Conservation (phyloP, 148 eudicot species). For the Dianthus caryophyllus region DNA sequence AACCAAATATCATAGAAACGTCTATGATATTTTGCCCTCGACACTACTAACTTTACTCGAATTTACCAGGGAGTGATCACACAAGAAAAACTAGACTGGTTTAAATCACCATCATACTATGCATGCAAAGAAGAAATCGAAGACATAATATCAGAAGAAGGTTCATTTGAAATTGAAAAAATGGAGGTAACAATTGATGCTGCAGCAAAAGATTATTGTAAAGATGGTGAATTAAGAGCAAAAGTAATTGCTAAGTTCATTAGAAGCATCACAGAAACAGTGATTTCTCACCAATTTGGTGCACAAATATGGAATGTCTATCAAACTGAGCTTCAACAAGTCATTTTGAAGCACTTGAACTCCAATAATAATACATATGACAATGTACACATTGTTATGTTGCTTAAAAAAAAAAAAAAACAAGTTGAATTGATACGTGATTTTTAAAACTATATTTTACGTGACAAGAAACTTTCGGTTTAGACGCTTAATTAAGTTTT, state of each 20-base stretch:
- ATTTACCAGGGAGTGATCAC: constrained; percentile 20
- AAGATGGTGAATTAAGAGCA: neutral
- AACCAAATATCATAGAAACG: too few species aligned
- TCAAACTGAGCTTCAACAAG: neutral
- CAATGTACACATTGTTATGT: constrained; percentile 4
- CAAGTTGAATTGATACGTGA: neutral
- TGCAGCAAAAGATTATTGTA: neutral
- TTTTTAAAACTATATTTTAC: too few species aligned
- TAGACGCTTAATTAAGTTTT: too few species aligned
- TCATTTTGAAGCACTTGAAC: constrained; percentile 6
- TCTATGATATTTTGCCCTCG: too few species aligned
- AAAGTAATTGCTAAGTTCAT: constrained; percentile 15
- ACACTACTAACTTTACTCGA: too few species aligned
- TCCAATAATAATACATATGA: constrained; percentile 4
- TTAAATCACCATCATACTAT: constrained; percentile 27
- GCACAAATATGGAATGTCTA: constrained; percentile 3
- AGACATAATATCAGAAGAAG: constrained; percentile 16
- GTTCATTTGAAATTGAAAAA: constrained; percentile 23
- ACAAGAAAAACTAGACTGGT: constrained; percentile 28
- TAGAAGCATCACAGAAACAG: constrained; percentile 16
- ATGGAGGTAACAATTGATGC: constrained; percentile 8
- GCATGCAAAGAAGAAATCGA: constrained; percentile 29
- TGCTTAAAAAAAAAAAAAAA: constrained; percentile 20
- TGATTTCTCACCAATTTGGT: constrained; percentile 30
- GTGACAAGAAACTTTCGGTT: too few species aligned